Base-by-base conservation (phyloP, 2,329 filamentous ascomycete species). In the Lachnellula occidentalis region DNA sequence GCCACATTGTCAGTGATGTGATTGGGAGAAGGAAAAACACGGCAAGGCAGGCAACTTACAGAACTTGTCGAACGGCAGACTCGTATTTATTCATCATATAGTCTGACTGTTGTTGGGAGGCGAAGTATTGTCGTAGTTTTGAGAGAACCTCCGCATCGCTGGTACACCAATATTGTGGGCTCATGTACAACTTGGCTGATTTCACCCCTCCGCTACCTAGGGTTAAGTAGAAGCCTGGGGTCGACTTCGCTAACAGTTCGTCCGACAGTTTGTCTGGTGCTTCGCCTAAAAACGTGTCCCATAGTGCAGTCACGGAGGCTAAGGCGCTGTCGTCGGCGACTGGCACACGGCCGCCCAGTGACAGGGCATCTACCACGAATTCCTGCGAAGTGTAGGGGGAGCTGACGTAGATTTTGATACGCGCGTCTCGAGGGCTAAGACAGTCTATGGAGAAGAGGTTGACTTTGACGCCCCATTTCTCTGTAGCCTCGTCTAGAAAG, bases 141-240 rank as follows among this genome's bases (percentile, higher is more conserved):
- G 36, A 37, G 27, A 65, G 52, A n/a, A 64, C 63, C 14, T 62
- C 63, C 34, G 51, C 52, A 53, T 64, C 63, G 36, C 54, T 61
- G 48, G 62, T 59, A 50, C 60, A 63, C 24, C 62, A 64, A 12
- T 58, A 60, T 22, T 57, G 58, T 5, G 63, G 63, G 5, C 59
- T 61, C 43, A 63, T 53, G 42, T 64, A 63, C 45, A 65, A 57
- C 45, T 65, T 65, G 11, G 62, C 56, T 8, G 61, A 61, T 1
- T 58, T 54, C 2, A 61, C 54, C 51, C 59, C 61, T 2, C 62
- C 62, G 5, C 53, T 55, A n/a, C 58, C 56, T 5, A 64, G 45
- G 9, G 62, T 65, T 37, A 61, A 64, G 34, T 64, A 65, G 45
- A 64, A 64, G 1, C 63, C 63, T 14, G 63, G 63, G n/a, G 59